Base-by-base conservation (phyloP, 208 protist species). In the Crithidia bombi region DNA sequence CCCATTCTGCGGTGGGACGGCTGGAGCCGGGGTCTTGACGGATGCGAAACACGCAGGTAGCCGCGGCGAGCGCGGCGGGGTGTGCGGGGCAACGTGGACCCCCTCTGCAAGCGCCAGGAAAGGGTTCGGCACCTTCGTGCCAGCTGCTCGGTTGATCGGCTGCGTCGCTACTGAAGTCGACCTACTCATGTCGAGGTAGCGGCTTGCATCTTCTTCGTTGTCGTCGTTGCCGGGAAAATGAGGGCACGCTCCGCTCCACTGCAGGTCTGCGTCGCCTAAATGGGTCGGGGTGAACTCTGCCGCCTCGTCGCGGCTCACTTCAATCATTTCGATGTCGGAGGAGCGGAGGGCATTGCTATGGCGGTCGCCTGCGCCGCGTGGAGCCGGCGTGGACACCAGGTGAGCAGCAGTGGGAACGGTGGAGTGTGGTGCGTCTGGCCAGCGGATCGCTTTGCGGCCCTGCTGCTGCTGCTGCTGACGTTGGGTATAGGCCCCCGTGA, bases 11-110 rank as follows among this genome's bases (percentile, higher is more conserved):
- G 5, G 3, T 21, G 36, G 6, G 2, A 14, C 43, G 5, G 44
- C 1, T 3, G 59, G 55, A 3, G 36, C 36, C 6, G 55, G 36
- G 15, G 55, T 32, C 11, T 12, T 41, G 9, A 65, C 26, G 32
- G 10, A 7, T 0, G 59, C 56, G 58, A 63, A 50, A 47, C 58
- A 51, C 64, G 65, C 36, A 3, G 65, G 72, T 59, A 51, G 66
- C 33, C 36, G 11, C 25, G 57, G 28, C 26, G 33, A 33, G 39
- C 38, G 51, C 5, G 39, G 46, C 19, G 59, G 59, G 28, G 59
- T 51, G 30, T 38, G 28, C 44, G 59, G 19, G 0, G 59, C 17
- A 14, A 19, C 32, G 19, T 25, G 17, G 3, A 21, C 3, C n/a
- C 44, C 21, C 32, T 39, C 41, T 33, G 41, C 11, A 5, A 21